Base-by-base conservation (phyloP, 495 filamentous ascomycete species). In the Lophiostoma macrostomum region DNA sequence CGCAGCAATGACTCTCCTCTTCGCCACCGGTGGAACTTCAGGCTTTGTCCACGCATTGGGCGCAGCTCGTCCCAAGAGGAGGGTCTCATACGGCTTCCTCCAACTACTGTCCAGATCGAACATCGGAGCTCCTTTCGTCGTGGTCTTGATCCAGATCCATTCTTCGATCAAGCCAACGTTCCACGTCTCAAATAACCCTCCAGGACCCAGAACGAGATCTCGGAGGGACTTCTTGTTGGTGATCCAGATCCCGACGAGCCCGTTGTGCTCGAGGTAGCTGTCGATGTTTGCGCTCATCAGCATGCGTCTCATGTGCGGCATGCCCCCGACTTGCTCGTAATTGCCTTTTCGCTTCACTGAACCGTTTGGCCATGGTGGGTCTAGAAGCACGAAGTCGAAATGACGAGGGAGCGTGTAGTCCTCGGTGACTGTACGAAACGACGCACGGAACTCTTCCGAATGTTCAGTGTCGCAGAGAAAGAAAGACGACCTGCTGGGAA, bases 281-380 rank as follows among this genome's bases (percentile, higher is more conserved):
- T 78, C 67, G 1, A 91, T 49, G 14, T 79, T 76, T 43, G 86
- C 71, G 12, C 61, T 69, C 12, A 64, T 52, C 1, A 88, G 69
- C 16, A 86, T 69, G 6, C 71, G 38, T 71, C 70, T 32, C 67
- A 58, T 12, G 29, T 61, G 41, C 23, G 19, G 8, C 7, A 71
- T 58, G 27, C 67, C 64, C 7, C 71, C 60, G 11, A 75, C 71
- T n/a, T 79, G 83, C 1, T 64, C 56, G 68, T 96, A 96, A 18
- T 69, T 58, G 16, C 77, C 74, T 12, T 71, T 69, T 14, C 91
- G 81, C 44, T 78, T 77, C 8, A 84, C 93, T 19, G 90, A 95
- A n/a, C 80, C 77, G 64, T 95, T 96, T 1, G 88, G 85, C 91
- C 91, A 98, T 2, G 93, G 93, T 16, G 93, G 93, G 65, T 97